Conservation (phyloP, 306 rosid species). For the Pueraria montana region DNA sequence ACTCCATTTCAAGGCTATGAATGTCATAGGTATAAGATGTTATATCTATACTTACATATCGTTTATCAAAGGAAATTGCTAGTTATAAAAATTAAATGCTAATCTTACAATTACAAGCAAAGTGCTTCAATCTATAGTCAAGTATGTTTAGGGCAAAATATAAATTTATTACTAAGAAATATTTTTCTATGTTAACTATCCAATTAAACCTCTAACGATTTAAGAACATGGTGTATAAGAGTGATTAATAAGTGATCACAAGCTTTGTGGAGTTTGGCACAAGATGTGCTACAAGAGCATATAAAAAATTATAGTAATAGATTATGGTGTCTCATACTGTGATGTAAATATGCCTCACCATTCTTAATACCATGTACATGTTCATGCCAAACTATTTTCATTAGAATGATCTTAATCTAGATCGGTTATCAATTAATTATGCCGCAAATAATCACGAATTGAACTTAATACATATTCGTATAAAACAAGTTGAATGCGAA, state of each 20-base stretch:
- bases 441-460: background rate
- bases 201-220: background rate
- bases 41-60: background rate
- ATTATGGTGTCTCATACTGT: background rate
- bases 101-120: background rate
- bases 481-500: background rate
- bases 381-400: background rate
- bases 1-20: background rate
- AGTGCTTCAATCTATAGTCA: background rate
- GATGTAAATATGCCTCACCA: background rate
- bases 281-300: no score
- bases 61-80: background rate
- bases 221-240: background rate
- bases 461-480: background rate
- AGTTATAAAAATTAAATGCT: background rate
- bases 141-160: background rate
- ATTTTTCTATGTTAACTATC: constrained; percentile 3
- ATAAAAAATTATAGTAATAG: no score
- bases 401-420: background rate
- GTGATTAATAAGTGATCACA: background rate
- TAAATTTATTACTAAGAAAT: background rate
- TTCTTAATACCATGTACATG: background rate
- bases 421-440: background rate
- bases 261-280: background rate
- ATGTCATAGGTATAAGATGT: background rate